phyloP scores from a whole-genome alignment of 495 filamentous ascomycete genomes.

The Daldinia vernicosa region DNA sequence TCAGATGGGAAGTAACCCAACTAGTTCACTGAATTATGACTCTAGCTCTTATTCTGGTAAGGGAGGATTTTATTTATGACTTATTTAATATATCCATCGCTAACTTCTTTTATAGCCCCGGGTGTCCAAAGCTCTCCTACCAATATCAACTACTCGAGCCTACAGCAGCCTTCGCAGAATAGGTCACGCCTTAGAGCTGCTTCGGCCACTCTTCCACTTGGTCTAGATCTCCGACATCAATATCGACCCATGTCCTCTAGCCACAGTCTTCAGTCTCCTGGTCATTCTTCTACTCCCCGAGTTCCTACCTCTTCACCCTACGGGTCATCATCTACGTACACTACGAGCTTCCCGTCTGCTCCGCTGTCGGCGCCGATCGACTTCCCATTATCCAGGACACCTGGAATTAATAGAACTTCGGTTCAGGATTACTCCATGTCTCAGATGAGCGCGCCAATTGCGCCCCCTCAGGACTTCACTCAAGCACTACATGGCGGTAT shows the following conservation, averaged over 20 bases:
- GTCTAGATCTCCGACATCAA: slow-evolving; percentile 58
- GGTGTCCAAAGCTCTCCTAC: slow-evolving; percentile 58
- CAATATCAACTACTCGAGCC: slow-evolving; percentile 56
- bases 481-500: slow-evolving; percentile 60
- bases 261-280: slow-evolving; percentile 50
- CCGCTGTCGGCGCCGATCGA: slow-evolving; percentile 63
- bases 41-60: slow-evolving; percentile 62
- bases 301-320: slow-evolving; percentile 52
- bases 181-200: slow-evolving; percentile 57
- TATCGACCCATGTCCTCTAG: slow-evolving; percentile 56
- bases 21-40: slow-evolving; percentile 57
- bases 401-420: slow-evolving; percentile 49
- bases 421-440: slow-evolving; percentile 62
- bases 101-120: slow-evolving; percentile 47
- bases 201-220: slow-evolving; percentile 57
- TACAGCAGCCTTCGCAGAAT: slow-evolving; percentile 55
- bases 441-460: slow-evolving; percentile 65
- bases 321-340: slow-evolving; percentile 56
- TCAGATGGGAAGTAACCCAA: slow-evolving; percentile 49
- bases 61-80: slow-evolving; percentile 30
- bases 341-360: slow-evolving; percentile 61
- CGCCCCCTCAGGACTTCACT: slow-evolving; percentile 61
- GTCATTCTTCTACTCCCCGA: slow-evolving; percentile 52
- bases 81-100: slow-evolving; percentile 19
- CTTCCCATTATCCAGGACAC: slow-evolving; percentile 60